Conservation (phyloP, 2,329 filamentous ascomycete species). For the Myriangium duriaei region DNA sequence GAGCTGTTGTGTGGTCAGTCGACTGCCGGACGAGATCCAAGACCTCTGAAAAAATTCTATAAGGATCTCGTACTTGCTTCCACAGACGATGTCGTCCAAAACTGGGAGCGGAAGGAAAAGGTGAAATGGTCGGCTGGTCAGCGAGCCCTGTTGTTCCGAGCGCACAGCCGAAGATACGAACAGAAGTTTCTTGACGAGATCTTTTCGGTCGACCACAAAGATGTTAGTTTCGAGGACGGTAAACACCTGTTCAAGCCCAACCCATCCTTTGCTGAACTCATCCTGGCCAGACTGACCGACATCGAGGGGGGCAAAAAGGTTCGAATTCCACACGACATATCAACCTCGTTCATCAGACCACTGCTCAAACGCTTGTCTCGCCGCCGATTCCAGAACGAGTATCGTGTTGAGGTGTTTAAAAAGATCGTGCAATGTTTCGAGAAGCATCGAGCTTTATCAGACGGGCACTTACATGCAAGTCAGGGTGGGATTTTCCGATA, state of each 20-base stretch:
- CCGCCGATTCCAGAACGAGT: not conserved
- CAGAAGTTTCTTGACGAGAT: not conserved
- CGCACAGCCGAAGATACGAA: not conserved
- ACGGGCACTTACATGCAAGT: not conserved
- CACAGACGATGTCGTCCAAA: not conserved
- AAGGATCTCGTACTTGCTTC: not conserved
- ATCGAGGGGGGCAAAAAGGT: not conserved
- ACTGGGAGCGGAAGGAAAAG: not conserved
- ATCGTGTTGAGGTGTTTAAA: not conserved
- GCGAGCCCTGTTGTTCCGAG: not conserved
- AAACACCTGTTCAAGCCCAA: not conserved
- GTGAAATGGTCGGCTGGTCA: not conserved
- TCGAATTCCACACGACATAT: not conserved
- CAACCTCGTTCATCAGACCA: not conserved
- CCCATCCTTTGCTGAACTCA: not conserved
- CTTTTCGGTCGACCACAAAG: not conserved
- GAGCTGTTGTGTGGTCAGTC: not conserved
- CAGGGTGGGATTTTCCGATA: not conserved
- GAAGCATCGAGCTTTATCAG: not conserved
- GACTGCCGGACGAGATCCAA: no score
- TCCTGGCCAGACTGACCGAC: not conserved
- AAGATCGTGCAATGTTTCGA: not conserved
- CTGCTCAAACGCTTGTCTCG: not conserved
- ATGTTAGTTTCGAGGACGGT: not conserved
- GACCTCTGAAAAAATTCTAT: not conserved